phyloP scores from a whole-genome alignment of 139 green algal species.

The Medakamo hakoo region DNA sequence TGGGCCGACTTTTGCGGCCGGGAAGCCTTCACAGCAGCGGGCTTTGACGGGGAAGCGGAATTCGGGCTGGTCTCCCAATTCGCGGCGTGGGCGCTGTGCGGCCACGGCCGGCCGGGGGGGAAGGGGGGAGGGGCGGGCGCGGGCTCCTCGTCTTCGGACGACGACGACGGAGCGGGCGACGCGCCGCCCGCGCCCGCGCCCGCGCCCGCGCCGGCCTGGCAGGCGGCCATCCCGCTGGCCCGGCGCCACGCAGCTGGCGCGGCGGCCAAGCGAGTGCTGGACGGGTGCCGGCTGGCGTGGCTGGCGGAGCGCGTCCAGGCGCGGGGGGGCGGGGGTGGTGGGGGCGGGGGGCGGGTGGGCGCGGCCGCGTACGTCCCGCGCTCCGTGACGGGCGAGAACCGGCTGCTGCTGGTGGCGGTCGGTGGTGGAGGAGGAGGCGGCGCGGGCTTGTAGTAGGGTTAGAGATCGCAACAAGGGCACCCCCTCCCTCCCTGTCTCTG shows the following conservation, averaged over 20 bases:
- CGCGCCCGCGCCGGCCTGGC: too few species aligned
- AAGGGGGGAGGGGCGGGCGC: too few species aligned
- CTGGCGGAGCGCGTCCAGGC: too few species aligned
- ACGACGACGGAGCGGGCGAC: too few species aligned
- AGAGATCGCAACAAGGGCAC: not conserved
- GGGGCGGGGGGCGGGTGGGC: not conserved
- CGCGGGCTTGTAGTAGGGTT: not conserved
- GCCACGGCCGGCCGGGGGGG: too few species aligned
- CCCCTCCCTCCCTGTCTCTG: not conserved
- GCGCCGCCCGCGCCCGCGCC: too few species aligned
- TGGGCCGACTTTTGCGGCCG: not conserved
- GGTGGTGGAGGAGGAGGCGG: not conserved
- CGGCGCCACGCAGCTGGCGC: not conserved
- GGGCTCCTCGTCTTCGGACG: too few species aligned
- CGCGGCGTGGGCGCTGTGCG: not conserved
- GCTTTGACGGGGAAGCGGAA: not conserved
- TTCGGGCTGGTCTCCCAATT: not conserved
- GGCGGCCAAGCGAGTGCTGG: not conserved
- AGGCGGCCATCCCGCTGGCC: too few species aligned
- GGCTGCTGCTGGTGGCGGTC: not conserved
- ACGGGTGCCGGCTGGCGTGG: not conserved
- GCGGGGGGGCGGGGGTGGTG: not conserved
- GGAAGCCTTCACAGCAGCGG: not conserved
- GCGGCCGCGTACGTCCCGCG: not conserved
- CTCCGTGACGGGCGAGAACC: not conserved